phyloP scores from a whole-genome alignment of 2,329 filamentous ascomycete genomes.

The Diplodia seriata region DNA sequence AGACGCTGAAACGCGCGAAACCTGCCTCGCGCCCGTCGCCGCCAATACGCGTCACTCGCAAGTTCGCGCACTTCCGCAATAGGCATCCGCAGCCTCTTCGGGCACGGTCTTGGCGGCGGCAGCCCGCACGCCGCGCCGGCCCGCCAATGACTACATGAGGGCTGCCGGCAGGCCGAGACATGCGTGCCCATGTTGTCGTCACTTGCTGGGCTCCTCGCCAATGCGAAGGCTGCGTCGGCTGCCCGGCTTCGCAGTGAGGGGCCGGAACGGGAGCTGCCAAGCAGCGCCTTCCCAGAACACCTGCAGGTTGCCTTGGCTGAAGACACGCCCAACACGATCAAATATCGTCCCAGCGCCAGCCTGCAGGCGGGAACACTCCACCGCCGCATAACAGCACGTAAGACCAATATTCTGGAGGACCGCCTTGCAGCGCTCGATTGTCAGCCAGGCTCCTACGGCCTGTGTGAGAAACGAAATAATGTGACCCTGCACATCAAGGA shows the following conservation, averaged over 20 bases:
- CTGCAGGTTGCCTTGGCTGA: constrained; percentile 3
- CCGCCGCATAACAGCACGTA: not conserved
- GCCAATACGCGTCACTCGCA: constrained; percentile 15
- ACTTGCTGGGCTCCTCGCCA: not conserved
- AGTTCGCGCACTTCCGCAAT: constrained; percentile 4
- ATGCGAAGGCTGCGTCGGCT: not conserved
- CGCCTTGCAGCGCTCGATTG: constrained; percentile 4
- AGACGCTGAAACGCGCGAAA: constrained; percentile 11
- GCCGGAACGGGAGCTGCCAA: constrained; percentile 3
- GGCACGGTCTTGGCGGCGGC: not conserved
- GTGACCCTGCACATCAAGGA: not conserved
- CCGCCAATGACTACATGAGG: not conserved
- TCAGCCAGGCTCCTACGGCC: constrained; percentile 8
- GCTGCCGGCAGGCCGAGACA: constrained; percentile 1
- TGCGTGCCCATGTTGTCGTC: not conserved
- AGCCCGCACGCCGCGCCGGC: constrained; percentile 4
- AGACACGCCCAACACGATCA: not conserved
- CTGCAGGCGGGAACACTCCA: not conserved
- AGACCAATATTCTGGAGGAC: constrained; percentile 2
- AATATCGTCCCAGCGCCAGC: not conserved
- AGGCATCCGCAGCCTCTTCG: not conserved
- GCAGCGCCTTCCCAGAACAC: constrained; percentile 5
- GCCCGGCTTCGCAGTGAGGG: not conserved
- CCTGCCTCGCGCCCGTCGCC: not conserved
- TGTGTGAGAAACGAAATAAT: not conserved